Conservation (phyloP, 805 yeast genomes). For the Sporopachydermia lactativora region DNA sequence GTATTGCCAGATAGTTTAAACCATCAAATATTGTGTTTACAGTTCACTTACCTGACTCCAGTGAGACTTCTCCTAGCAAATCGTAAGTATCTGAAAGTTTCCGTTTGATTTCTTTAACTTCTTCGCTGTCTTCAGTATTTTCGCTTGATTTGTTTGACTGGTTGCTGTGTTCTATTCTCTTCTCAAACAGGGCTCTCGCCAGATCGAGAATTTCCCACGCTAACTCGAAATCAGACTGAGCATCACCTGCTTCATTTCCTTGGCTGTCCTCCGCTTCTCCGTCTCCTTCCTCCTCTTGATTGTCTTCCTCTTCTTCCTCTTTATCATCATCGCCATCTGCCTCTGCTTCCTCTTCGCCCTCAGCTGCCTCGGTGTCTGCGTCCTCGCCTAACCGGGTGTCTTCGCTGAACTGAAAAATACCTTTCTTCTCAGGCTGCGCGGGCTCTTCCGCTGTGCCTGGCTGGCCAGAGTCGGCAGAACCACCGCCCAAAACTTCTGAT, state of each 20-base stretch:
- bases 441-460: slow-evolving; percentile 7
- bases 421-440: slow-evolving; percentile 9
- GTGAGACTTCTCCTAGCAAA: slow-evolving; percentile 75
- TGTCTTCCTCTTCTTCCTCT: slow-evolving; percentile 12
- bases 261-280: slow-evolving; percentile 22
- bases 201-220: slow-evolving; percentile 84
- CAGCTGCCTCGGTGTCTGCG: slow-evolving; percentile 12
- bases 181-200: slow-evolving; percentile 52
- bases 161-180: slow-evolving; percentile 20
- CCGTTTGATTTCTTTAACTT: slow-evolving; percentile 23
- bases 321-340: slow-evolving; percentile 16
- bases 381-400: slow-evolving; percentile 11
- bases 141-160: slow-evolving; percentile 6
- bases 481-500: slow-evolving; percentile 63
- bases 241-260: slow-evolving; percentile 20
- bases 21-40: background rate
- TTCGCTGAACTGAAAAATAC: slow-evolving; percentile 10
- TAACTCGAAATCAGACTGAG: slow-evolving; percentile 64
- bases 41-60: slow-evolving; percentile 45
- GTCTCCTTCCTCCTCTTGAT: slow-evolving; percentile 24
- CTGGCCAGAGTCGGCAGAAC: slow-evolving; percentile 9
- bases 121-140: slow-evolving; percentile 15
- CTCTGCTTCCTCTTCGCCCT: slow-evolving; percentile 12
- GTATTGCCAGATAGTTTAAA: background rate
- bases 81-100: slow-evolving; percentile 66